Evolutionary conservation across 805 yeast species (phyloP).

Genomic region (Ogataea salicorniae): DNA sequence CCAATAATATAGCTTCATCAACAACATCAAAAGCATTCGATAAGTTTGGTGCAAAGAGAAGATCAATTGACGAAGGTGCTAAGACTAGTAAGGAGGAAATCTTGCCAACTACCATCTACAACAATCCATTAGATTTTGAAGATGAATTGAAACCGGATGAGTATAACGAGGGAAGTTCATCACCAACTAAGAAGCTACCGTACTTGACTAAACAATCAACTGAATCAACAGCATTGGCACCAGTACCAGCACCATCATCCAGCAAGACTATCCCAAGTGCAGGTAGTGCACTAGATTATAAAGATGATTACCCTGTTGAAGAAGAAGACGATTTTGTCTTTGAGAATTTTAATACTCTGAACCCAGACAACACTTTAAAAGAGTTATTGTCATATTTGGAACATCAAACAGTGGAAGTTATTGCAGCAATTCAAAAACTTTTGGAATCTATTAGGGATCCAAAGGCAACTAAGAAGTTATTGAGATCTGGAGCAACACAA

Average conservation of each 20-base stretch:
- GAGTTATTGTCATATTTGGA: conserved; percentile 82
- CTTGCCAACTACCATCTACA: neutral
- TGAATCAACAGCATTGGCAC: neutral
- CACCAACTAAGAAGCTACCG: too few species aligned
- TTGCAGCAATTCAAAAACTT: conserved; percentile 80
- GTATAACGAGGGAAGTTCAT: too few species aligned
- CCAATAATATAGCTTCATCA: neutral
- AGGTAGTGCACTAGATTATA: conserved; percentile 16
- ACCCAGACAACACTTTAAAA: conserved; percentile 83
- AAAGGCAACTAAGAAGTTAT: conserved; percentile 67
- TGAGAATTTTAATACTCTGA: conserved; percentile 72
- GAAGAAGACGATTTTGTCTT: conserved; percentile 46
- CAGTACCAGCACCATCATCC: conserved; percentile 6
- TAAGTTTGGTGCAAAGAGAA: conserved; percentile 29
- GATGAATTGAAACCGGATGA: neutral
- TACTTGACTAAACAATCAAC: neutral
- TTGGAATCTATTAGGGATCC: conserved; percentile 73
- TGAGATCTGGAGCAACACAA: conserved; percentile 68
- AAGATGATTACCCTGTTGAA: conserved; percentile 13
- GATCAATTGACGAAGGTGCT: conserved; percentile 1
- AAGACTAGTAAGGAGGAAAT: neutral
- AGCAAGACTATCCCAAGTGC: conserved; percentile 19
- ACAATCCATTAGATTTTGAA: conserved; percentile 3
- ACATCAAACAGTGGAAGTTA: conserved; percentile 89
- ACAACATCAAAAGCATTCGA: conserved; percentile 22